Base-by-base conservation (phyloP, 257 asterid genomes). In the Hygrophila difformis region DNA sequence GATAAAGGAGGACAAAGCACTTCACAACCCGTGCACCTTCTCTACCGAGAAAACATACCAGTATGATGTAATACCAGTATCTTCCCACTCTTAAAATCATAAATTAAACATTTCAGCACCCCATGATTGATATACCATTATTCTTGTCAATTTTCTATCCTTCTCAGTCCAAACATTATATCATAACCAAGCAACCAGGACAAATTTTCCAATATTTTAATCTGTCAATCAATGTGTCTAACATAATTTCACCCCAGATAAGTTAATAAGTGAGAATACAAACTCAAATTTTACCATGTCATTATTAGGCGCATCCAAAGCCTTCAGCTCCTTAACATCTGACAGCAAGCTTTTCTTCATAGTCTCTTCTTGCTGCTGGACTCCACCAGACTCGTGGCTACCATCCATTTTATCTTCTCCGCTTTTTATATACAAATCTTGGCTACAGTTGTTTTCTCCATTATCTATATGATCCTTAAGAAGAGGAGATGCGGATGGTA, bases 251-350 rank as follows among this genome's bases (percentile, higher is more conserved):
- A 33, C 31, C n/a, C n/a, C n/a, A n/a, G n/a, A 39, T 4, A 8
- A 41, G 3, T 18, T 41, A 18, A 16, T 6, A 13, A 5, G 24
- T 46, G 17, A 47, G 58, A 17, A 51, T 14, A 49, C 33, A 49
- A 45, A 42, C 20, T 17, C 29, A 55, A 49, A 33, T 46, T 15
- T 73, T 77, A 83, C 93, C 80, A 46, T 51, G 39, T 49, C 36
- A 44, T 58, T 59, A 62, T 18, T 44, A 35, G 56, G 59, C 20
- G 21, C 56, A 53, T 42, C 60, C 38, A 54, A 47, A 41, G 58
- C 49, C 55, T 63, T 64, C 59, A 46, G 64, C 59, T 67, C 66
- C 51, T 58, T 71, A 59, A 41, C 57, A 22, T 60, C 69, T 22
- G 57, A 51, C 61, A 28, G 58, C 50, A 45, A 64, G 36, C 54